Conservation (phyloP, 1,139 yeast species). For the Yamadazyma blattariae region DNA sequence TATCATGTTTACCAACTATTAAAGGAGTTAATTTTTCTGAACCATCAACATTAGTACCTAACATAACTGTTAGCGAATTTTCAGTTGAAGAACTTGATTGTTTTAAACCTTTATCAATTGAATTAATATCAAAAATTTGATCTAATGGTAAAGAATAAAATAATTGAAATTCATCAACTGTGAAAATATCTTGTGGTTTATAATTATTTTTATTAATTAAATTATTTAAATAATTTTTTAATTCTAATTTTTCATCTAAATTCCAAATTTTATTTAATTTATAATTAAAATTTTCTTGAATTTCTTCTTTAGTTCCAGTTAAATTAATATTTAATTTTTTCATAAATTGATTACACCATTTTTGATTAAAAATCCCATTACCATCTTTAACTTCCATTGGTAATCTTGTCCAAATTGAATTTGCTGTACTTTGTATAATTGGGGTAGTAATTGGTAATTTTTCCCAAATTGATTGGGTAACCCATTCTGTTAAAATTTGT, state of each 20-base stretch:
- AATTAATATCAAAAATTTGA: slow-evolving; percentile 50
- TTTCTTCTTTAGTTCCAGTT: slow-evolving; percentile 44
- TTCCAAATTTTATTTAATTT: slow-evolving; percentile 60
- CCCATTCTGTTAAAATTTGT: slow-evolving; percentile 63
- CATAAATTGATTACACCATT: slow-evolving; percentile 63
- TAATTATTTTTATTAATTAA: slow-evolving; percentile 33
- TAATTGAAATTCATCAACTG: slow-evolving; percentile 59
- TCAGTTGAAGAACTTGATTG: slow-evolving; percentile 49
- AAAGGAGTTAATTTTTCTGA: slow-evolving; percentile 60
- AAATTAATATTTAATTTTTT: slow-evolving; percentile 53
- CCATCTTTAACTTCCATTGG: slow-evolving; percentile 58
- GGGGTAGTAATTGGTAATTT: slow-evolving; percentile 64
- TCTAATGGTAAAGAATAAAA: slow-evolving; percentile 63
- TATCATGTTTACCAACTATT: slow-evolving; percentile 59
- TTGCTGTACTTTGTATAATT: slow-evolving; percentile 61
- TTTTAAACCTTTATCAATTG: slow-evolving; percentile 44
- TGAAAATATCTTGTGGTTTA: slow-evolving; percentile 53
- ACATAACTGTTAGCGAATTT: slow-evolving; percentile 56
- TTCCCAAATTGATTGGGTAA: slow-evolving; percentile 67
- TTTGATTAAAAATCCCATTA: slow-evolving; percentile 59
- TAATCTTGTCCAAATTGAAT: slow-evolving; percentile 59
- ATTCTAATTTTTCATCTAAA: slow-evolving; percentile 52
- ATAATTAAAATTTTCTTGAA: slow-evolving; percentile 28
- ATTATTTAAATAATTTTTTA: slow-evolving; percentile 32
- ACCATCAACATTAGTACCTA: slow-evolving; percentile 63